phyloP scores from a whole-genome alignment of 345 rosid species.

The Salix dunnii region DNA sequence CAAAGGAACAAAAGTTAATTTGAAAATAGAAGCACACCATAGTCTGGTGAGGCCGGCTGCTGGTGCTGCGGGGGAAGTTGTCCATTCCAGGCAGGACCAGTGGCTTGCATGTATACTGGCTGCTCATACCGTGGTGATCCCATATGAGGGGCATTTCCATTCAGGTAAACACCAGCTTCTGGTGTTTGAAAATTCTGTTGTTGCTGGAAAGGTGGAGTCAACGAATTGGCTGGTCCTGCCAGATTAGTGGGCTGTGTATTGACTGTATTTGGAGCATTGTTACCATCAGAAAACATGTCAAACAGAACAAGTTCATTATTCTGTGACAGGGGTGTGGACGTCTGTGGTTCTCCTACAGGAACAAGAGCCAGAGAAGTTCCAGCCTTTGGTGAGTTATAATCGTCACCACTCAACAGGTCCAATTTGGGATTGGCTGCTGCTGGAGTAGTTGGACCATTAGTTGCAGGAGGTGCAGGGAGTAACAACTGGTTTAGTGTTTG shows the following conservation, averaged over 20 bases:
- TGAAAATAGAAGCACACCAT: constrained; percentile 43
- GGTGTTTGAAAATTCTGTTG: constrained; percentile 59
- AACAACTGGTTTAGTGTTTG: constrained; percentile 58
- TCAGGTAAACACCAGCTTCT: constrained; percentile 54
- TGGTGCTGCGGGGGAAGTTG: constrained; percentile 50
- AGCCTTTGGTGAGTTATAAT: constrained; percentile 58
- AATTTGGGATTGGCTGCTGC: constrained; percentile 56
- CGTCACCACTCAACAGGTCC: constrained; percentile 96
- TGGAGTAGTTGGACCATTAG: constrained; percentile 53
- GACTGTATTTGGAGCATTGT: constrained; percentile 45
- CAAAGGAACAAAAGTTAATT: not conserved
- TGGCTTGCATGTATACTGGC: constrained; percentile 48
- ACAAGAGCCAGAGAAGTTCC: constrained; percentile 73
- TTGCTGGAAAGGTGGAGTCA: constrained; percentile 58
- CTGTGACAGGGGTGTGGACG: constrained; percentile 57
- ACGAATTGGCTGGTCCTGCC: constrained; percentile 43
- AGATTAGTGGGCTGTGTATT: constrained; percentile 44
- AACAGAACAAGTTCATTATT: constrained; percentile 85
- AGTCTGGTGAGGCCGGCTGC: constrained; percentile 66
- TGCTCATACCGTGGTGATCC: constrained; percentile 69
- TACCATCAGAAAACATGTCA: constrained; percentile 72
- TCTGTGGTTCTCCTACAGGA: constrained; percentile 63
- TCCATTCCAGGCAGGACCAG: constrained; percentile 68
- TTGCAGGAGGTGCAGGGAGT: constrained; percentile 79
- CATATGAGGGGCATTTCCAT: constrained; percentile 53